Evolutionary conservation across 352 stramenopile genomes (phyloP).

Genomic region (Pythium diclinum): DNA sequence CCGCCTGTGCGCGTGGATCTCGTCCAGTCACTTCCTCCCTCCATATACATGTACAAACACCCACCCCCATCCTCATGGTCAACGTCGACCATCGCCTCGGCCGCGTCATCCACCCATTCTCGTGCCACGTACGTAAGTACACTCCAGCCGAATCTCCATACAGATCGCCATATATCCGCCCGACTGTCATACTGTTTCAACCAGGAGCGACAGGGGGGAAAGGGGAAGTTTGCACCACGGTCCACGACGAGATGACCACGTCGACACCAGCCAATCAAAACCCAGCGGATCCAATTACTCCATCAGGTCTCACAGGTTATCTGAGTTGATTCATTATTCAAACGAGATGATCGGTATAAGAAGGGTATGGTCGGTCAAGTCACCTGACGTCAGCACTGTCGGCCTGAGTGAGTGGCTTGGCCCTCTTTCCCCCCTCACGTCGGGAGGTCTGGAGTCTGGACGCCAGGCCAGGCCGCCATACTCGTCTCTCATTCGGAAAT

Average conservation of each 20-base stretch:
- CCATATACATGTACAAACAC: background rate
- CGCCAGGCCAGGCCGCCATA: background rate
- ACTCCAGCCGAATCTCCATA: constrained; percentile 12
- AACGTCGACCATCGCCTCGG: constrained; percentile 1
- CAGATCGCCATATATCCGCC: background rate
- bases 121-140: background rate
- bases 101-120: constrained; percentile 26
- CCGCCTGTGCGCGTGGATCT: background rate
- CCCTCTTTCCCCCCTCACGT: constrained; percentile 13
- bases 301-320: background rate
- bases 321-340: background rate
- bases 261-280: constrained; percentile 30
- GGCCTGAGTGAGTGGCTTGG: constrained; percentile 11
- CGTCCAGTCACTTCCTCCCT: background rate
- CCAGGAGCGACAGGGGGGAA: constrained; percentile 22
- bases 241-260: constrained; percentile 14
- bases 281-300: background rate
- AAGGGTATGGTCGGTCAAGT: constrained; percentile 1
- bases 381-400: constrained; percentile 30
- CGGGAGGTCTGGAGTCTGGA: background rate
- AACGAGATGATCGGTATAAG: constrained; percentile 14
- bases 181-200: background rate
- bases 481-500: constrained; percentile 61
- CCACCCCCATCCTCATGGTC: background rate
- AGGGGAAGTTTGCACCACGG: background rate